Evolutionary conservation across 148 eudicot genomes (phyloP), one percentile per base, ranked within the genome.

Genomic region (Vaccinium corymbosum): DNA sequence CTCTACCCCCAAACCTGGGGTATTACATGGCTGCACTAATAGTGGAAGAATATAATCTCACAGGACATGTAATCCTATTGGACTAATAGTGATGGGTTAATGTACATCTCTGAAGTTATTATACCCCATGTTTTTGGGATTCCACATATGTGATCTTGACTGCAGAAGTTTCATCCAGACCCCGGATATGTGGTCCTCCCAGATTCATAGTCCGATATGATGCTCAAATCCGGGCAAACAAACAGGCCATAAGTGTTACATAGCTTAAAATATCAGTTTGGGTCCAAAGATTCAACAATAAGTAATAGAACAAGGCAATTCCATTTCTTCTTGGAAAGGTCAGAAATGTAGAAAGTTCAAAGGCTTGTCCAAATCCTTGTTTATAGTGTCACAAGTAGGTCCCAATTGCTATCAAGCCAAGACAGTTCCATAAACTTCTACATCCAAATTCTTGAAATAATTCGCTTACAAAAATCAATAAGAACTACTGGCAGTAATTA

Each of bases 341-440:
- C 15, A 7, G 50, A 62, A 73, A 57, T 25, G 59, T 74, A 80
- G 20, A 48, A 35, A 10, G 61, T 73, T 32, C 52, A 61, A 17
- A 19, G 42, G 42, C 29, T 61, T 48, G 61, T 48, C 35, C 35
- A 8, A 62, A 11, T 62, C 51, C 17, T 61, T 13, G 73, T 42
- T 35, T 12, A 56, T 77, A 64, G 52, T 52, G 61, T 35, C 79
- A 35, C 16, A 84, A 80, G 56, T 7, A n/a, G 78, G 15, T 85
- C 48, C 79, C 3, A 14, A 81, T n/a, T 15, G 61, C 81, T 49
- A 75, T 16, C 19, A 22, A 59, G 42, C 27, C 38, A n/a, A 29
- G 81, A 50, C 42, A n/a, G 14, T 48, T 66, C 74, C 22, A 49
- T 27, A 66, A 17, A 22, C 17, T 81, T 51, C 46, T 12, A 49